Percentiles rank a stretch among this genome's conserved stretches.
Conservation (phyloP, 225 moss, liverwort and hornwort species). For the Takakia lepidozioides region DNA sequence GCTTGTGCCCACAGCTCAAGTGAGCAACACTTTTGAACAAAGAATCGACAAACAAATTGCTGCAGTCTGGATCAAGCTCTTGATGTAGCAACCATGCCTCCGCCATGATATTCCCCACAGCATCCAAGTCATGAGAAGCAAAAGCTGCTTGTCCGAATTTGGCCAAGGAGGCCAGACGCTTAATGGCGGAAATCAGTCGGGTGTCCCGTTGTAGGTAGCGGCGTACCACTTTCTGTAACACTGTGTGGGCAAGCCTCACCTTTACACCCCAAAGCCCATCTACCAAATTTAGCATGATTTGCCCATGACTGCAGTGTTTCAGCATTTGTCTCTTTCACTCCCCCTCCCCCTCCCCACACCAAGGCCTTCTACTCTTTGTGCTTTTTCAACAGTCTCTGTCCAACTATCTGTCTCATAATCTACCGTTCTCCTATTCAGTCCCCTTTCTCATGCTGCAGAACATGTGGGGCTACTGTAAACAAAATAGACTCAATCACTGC, state of each 20-base stretch:
- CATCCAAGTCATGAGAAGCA: slow-evolving; percentile 35
- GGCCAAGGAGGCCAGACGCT: slow-evolving; percentile 48
- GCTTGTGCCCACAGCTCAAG: slow-evolving; percentile 65
- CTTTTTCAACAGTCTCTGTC: too few relatives aligned
- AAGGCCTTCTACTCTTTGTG: too few relatives aligned
- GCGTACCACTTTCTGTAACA: slow-evolving; percentile 54
- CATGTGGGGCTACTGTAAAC: too few relatives aligned
- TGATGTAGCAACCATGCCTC: slow-evolving; percentile 67
- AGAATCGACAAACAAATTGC: slow-evolving; percentile 50
- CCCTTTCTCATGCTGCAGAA: too few relatives aligned
- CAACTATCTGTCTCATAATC: too few relatives aligned
- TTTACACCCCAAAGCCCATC: slow-evolving; percentile 9
- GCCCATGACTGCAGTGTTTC: too few relatives aligned
- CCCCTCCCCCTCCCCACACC: too few relatives aligned
- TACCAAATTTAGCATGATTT: too few relatives aligned
- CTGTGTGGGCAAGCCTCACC: slow-evolving; percentile 58
- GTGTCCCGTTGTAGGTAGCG: slow-evolving; percentile 67
- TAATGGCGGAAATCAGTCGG: slow-evolving; percentile 35
- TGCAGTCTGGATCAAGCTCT: slow-evolving; percentile 71
- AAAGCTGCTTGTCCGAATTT: slow-evolving; percentile 39
- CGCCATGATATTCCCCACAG: slow-evolving; percentile 40
- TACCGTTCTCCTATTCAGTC: too few relatives aligned
- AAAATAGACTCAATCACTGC: too few relatives aligned
- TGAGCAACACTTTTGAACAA: slow-evolving; percentile 47
- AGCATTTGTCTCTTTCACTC: too few relatives aligned